Conservation (phyloP, 2,329 filamentous ascomycete genomes). For the Exophiala phaeomuriformis region DNA sequence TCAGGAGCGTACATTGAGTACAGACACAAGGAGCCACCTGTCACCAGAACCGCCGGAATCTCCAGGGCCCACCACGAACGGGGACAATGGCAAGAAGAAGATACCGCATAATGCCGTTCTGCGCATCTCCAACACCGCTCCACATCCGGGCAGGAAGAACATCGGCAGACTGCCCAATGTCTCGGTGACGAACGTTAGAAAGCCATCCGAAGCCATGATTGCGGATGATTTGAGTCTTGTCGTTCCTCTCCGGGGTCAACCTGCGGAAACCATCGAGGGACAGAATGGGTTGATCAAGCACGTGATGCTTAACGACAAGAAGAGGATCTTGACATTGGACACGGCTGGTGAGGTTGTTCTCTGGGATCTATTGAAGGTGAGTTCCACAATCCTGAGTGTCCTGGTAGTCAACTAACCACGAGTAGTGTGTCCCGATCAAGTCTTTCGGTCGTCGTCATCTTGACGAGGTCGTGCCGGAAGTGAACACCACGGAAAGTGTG, state of each 20-base stretch:
- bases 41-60: conserved; percentile 30
- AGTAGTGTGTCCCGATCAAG: conserved; percentile 72
- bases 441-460: conserved; percentile 93
- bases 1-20: conserved; percentile 45
- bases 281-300: conserved; percentile 95
- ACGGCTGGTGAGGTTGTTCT: conserved; percentile 90
- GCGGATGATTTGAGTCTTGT: conserved; percentile 42
- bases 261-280: conserved; percentile 80
- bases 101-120: conserved; percentile 74
- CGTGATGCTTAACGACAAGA: conserved; percentile 80
- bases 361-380: conserved; percentile 84
- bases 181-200: conserved; percentile 41
- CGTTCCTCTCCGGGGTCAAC: conserved; percentile 60
- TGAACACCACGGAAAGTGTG: conserved; percentile 83
- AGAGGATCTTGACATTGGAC: conserved; percentile 81
- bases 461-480: conserved; percentile 78
- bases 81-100: conserved; percentile 42
- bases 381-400: conserved; percentile 19
- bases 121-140: conserved; percentile 74
- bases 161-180: conserved; percentile 47
- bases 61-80: conserved; percentile 22
- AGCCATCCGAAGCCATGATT: conserved; percentile 51
- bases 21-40: conserved; percentile 5
- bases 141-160: conserved; percentile 55
- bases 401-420: conserved; percentile 11